Evolutionary conservation across 2,329 filamentous ascomycete species (phyloP).

Genomic region (Clarireedia sp.): DNA sequence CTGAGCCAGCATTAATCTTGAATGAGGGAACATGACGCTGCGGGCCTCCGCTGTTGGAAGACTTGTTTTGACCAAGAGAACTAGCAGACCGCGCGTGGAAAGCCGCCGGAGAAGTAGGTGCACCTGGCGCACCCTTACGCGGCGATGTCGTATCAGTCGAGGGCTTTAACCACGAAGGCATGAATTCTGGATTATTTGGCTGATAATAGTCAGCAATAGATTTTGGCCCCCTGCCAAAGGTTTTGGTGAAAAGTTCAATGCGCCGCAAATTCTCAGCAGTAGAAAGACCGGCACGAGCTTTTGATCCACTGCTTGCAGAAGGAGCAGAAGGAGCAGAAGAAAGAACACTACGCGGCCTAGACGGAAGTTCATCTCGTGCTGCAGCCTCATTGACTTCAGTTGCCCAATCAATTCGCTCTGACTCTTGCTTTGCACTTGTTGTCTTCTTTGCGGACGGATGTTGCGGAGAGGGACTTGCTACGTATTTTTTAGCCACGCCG

Average conservation of each 20-base stretch:
- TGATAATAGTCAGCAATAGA: conserved; percentile 16
- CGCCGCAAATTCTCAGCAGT: not conserved
- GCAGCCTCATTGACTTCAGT: conserved; percentile 9
- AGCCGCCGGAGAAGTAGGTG: not conserved
- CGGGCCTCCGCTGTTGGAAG: not conserved
- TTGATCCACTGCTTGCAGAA: not conserved
- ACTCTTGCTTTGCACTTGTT: conserved; percentile 1
- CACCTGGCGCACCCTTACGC: not conserved
- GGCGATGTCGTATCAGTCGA: not conserved
- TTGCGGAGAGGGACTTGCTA: too few species aligned
- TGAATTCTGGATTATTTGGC: conserved; percentile 18
- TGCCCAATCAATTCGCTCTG: conserved; percentile 14
- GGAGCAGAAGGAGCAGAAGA: not conserved
- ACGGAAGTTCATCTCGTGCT: not conserved
- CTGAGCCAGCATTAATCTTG: conserved; percentile 8
- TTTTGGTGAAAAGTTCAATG: conserved; percentile 10
- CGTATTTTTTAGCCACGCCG: not conserved
- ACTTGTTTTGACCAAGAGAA: not conserved
- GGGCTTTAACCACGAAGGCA: not conserved
- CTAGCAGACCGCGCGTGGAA: not conserved
- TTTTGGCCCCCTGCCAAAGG: conserved; percentile 11
- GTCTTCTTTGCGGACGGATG: not conserved
- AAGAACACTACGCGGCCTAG: not conserved
- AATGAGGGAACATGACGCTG: not conserved
- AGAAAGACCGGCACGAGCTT: not conserved